phyloP scores from a whole-genome alignment of 495 filamentous ascomycete species.

The Hyaloscypha bicolor region DNA sequence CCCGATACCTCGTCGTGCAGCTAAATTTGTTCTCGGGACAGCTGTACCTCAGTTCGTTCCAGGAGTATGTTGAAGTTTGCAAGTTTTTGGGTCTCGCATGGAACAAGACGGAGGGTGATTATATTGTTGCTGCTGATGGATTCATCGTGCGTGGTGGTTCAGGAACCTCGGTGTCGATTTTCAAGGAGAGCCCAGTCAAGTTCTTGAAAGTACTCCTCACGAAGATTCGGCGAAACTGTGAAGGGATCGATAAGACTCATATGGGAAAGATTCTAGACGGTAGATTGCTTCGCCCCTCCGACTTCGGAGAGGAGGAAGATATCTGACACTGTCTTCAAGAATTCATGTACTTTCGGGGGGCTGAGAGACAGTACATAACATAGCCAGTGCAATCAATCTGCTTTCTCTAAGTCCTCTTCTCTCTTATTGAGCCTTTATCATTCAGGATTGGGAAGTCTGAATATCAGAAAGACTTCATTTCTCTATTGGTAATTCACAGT shows the following conservation, averaged over 20 bases:
- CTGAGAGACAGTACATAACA: not conserved
- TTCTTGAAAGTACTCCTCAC: slow-evolving; percentile 54
- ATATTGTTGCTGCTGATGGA: slow-evolving; percentile 41
- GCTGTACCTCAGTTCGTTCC: slow-evolving; percentile 57
- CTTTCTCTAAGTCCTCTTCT: too few relatives aligned
- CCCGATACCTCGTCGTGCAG: slow-evolving; percentile 38
- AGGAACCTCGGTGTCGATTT: slow-evolving; percentile 13
- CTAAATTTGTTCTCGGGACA: slow-evolving; percentile 72
- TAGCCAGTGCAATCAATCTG: too few relatives aligned
- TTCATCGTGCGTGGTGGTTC: slow-evolving; percentile 11
- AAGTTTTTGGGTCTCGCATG: slow-evolving; percentile 51
- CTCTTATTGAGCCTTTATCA: too few relatives aligned
- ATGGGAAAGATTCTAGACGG: slow-evolving; percentile 53
- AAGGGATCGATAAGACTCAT: slow-evolving; percentile 55
- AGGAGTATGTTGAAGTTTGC: slow-evolving; percentile 56
- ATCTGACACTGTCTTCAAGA: not conserved
- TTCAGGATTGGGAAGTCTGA: too few relatives aligned
- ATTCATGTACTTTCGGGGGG: not conserved
- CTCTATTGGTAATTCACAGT: not conserved
- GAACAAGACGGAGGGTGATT: slow-evolving; percentile 33
- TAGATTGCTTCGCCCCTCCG: slow-evolving; percentile 28
- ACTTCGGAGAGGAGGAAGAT: slow-evolving; percentile 5
- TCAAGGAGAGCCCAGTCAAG: slow-evolving; percentile 51
- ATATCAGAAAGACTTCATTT: too few relatives aligned
- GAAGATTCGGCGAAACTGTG: slow-evolving; percentile 50